These are phyloP conservation scores for Anthostomella pinea DNA, from an alignment of 2,329 filamentous ascomycete genomes.

Conservation along the genomic window DNA sequence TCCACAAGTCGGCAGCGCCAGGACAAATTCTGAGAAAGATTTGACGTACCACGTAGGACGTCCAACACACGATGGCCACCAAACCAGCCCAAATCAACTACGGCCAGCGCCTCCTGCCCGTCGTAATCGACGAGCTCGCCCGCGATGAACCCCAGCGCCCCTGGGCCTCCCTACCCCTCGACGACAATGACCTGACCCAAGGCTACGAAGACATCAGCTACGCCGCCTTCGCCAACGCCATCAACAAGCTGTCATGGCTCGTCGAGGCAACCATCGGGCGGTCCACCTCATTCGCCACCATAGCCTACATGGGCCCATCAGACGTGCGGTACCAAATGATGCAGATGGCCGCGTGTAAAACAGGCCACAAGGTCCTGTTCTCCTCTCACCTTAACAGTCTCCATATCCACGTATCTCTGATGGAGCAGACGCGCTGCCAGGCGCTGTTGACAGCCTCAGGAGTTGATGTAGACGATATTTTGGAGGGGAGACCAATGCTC, in stretches of 20 bases:
- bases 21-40: no score
- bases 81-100: neutral
- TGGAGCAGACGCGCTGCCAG: constrained; percentile 19
- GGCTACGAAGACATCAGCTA: constrained; percentile 23
- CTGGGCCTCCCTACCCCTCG: constrained; percentile 20
- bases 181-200: constrained; percentile 21
- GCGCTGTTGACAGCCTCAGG: constrained; percentile 16
- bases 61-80: constrained; percentile 5
- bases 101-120: constrained; percentile 15
- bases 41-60: no score
- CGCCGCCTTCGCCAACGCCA: constrained; percentile 15
- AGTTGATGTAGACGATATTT: constrained; percentile 16
- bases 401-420: constrained; percentile 15
- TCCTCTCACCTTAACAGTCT: constrained; percentile 22
- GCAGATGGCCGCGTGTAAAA: constrained; percentile 23
- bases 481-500: constrained; percentile 15
- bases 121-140: constrained; percentile 14
- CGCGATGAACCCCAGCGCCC: constrained; percentile 11
- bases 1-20: no score
- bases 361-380: constrained; percentile 21
- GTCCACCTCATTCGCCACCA: constrained; percentile 17
- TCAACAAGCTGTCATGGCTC: constrained; percentile 22
- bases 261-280: constrained; percentile 15
- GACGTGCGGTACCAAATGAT: constrained; percentile 24
- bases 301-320: constrained; percentile 17